Evolutionary conservation across 768 basidiomycete species (phyloP).

Genomic region (Kwoniella europaea): DNA sequence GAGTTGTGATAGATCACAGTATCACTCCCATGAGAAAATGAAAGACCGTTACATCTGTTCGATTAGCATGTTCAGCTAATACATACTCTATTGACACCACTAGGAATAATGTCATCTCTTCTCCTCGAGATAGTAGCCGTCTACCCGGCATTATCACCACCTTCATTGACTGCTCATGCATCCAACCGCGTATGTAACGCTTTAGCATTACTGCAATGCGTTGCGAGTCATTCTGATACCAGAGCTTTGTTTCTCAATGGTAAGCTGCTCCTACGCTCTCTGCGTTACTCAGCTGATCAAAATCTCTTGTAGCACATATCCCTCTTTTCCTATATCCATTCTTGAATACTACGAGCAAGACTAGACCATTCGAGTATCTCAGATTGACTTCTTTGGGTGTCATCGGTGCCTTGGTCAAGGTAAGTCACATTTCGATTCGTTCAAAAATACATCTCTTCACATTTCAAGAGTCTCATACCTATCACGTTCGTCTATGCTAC

Average conservation of each 20-base stretch:
- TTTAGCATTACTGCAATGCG: constrained; percentile 94
- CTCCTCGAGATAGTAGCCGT: constrained; percentile 98
- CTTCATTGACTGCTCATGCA: constrained; percentile 93
- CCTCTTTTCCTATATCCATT: constrained; percentile 95
- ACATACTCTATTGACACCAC: not conserved
- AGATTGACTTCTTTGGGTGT: constrained; percentile 99
- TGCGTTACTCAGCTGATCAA: not conserved
- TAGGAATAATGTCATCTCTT: constrained; percentile 96
- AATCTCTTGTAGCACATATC: constrained; percentile 74
- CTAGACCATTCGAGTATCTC: constrained; percentile 98
- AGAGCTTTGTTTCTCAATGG: constrained; percentile 93
- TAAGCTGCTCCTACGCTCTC: constrained; percentile 55
- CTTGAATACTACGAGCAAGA: constrained; percentile 97
- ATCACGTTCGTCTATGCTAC: not conserved
- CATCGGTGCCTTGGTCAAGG: constrained; percentile 98
- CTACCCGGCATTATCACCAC: constrained; percentile 92
- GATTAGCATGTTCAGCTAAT: not conserved
- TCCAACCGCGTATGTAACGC: constrained; percentile 99
- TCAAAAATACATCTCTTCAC: too few relatives aligned
- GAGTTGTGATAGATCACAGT: too few relatives aligned
- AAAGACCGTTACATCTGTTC: too few relatives aligned
- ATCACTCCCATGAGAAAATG: too few relatives aligned
- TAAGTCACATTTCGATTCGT: constrained; percentile 54
- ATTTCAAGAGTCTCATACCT: not conserved
- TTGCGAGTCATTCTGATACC: constrained; percentile 95